These are phyloP conservation scores for Kurtzmaniella fragi DNA, from an alignment of 805 yeast genomes.

Conservation along the genomic window DNA sequence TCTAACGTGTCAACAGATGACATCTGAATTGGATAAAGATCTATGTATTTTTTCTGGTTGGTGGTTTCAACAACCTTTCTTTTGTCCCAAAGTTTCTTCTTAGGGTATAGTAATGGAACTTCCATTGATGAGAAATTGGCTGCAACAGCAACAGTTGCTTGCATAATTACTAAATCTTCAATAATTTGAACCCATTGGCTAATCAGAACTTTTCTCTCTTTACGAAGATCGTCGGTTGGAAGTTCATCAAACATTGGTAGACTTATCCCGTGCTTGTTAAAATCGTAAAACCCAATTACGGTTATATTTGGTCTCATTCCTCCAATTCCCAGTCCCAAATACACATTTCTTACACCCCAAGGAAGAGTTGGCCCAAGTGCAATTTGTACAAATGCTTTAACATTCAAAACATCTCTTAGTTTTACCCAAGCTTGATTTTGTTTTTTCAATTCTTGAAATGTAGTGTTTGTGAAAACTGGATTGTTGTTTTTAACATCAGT, in stretches of 20 bases:
- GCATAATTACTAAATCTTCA: conserved; percentile 85
- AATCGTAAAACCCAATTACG: conserved; percentile 83
- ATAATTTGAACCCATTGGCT: conserved; percentile 88
- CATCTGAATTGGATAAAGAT: conserved; percentile 96
- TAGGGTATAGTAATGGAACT: conserved; percentile 49
- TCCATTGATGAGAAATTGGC: conserved; percentile 70
- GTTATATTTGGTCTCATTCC: conserved; percentile 98
- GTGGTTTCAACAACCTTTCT: conserved; percentile 8
- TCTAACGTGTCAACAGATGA: conserved; percentile 69
- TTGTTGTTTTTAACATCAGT: conserved; percentile 17
- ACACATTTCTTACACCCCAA: conserved; percentile 95
- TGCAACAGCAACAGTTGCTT: conserved; percentile 90
- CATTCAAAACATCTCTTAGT: conserved; percentile 67
- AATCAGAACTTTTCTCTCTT: conserved; percentile 63
- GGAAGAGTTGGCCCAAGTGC: conserved; percentile 81
- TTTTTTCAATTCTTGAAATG: conserved; percentile 61
- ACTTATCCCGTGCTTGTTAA: conserved; percentile 37
- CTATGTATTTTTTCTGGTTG: conserved; percentile 55
- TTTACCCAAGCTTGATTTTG: conserved; percentile 82
- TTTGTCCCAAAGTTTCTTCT: conserved; percentile 12
- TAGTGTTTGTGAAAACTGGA: conserved; percentile 27
- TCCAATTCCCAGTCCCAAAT: conserved; percentile 92
- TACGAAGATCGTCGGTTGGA: conserved; percentile 77
- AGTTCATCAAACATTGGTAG: conserved; percentile 29
- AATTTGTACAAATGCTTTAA: conserved; percentile 93